A percentile compares a stretch with the other conserved stretches of the same genome.
Conservation (phyloP, 1,284 basidiomycete genomes). For the Moesziomyces sp. region DNA sequence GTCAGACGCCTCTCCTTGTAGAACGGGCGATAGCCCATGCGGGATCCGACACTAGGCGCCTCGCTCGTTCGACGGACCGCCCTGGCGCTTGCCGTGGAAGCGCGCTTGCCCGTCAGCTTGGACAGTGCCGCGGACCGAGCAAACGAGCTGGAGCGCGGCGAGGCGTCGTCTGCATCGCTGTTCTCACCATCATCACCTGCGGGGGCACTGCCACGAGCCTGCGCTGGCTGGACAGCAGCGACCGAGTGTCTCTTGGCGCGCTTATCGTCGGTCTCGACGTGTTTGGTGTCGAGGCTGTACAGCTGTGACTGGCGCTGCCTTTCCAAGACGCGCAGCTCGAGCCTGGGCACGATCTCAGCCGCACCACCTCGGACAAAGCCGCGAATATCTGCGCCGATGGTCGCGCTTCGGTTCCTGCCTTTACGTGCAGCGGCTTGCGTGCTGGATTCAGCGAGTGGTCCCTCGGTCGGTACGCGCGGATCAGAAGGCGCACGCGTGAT, state of each 20-base stretch:
- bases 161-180: conserved; percentile 7
- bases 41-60: not conserved
- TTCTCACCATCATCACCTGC: not conserved
- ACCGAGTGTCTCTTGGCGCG: conserved; percentile 9
- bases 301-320: conserved; percentile 14
- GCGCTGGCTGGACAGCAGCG: conserved; percentile 4
- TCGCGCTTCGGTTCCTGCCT: conserved; percentile 15
- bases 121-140: conserved; percentile 9
- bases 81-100: not conserved
- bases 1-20: conserved; percentile 13
- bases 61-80: not conserved
- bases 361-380: conserved; percentile 28
- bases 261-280: not conserved
- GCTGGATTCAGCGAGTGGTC: not conserved
- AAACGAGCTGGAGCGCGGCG: conserved; percentile 11
- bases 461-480: not conserved
- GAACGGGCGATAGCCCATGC: not conserved
- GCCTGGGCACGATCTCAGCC: conserved; percentile 21
- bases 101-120: conserved; percentile 13
- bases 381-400: conserved; percentile 20
- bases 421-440: not conserved
- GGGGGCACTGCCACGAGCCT: not conserved
- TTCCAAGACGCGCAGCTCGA: conserved; percentile 30
- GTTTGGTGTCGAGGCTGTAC: conserved; percentile 2
- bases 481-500: conserved; percentile 13